Base-by-base conservation (phyloP, 495 filamentous ascomycete species). In the Hypoxylon lenormandii region DNA sequence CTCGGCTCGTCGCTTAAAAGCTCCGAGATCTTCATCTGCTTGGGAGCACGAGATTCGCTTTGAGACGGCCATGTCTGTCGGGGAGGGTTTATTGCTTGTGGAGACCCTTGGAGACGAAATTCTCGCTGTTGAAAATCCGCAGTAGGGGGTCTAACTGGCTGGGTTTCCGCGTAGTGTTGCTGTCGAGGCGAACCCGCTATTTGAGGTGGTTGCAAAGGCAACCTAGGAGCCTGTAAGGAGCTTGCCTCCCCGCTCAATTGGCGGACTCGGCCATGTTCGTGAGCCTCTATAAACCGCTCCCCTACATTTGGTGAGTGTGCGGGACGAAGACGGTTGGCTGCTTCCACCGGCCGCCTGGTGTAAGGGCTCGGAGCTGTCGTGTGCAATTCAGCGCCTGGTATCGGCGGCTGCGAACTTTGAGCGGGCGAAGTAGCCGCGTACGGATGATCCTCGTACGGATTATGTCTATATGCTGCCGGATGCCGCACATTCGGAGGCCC, bases 11-110 rank as follows among this genome's bases (percentile, higher is more conserved):
- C 74, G 62, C 72, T 80, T 21, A 83, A 70, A 18, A 83, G 61
- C 60, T 78, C 78, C n/a, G 77, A 79, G 55, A 83, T 83, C 56
- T 75, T 80, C 79, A 83, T 80, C 23, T 77, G 79, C 69, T 81
- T 62, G 6, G 74, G 71, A 47, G 59, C 59, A 30, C 74, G 74
- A 40, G 58, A 23, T 53, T 70, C 74, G 18, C 64, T 28, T n/a
- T 64, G 71, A 13, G 70, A 58, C 13, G 54, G 60, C 68, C 71
- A 67, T 42, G 51, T 46, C 58, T 70, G 68, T 38, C 61, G 64
- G 61, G 59, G 54, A 10, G 61, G 6, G 15, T 53, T 61, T 33
- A 50, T 50, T 18, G 59, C 38, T 54, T 58, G 68, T 10, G 65
- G 63, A 30, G 73, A 74, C 7, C 40, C 47, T 15, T 51, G 63